These are phyloP conservation scores for Fusarium marasasianum DNA, from an alignment of 2,329 filamentous ascomycete genomes.

Conservation along the genomic window DNA sequence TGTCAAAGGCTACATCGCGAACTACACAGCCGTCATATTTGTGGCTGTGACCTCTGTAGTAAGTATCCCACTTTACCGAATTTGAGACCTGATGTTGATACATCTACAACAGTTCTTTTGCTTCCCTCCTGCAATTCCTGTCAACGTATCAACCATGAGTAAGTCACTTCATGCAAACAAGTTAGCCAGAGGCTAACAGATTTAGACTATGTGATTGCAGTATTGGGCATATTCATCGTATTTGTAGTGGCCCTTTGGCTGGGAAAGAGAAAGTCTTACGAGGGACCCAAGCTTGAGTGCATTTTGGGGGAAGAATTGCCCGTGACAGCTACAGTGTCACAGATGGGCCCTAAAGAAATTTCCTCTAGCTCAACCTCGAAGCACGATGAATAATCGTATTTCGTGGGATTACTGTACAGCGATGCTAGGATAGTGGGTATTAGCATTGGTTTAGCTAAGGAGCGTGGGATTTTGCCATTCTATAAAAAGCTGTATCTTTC, in stretches of 20 bases:
- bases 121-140: conserved; percentile 36
- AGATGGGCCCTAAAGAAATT: neutral
- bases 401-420: neutral
- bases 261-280: conserved; percentile 28
- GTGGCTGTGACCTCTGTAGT: conserved; percentile 52
- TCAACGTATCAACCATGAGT: conserved; percentile 38
- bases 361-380: conserved; percentile 18
- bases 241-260: conserved; percentile 28
- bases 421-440: neutral
- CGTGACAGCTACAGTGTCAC: conserved; percentile 5
- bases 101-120: conserved; percentile 27
- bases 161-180: neutral
- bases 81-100: neutral
- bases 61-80: neutral
- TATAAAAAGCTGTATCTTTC: neutral
- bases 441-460: neutral
- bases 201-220: conserved; percentile 50
- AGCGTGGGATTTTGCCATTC: neutral
- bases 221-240: conserved; percentile 46
- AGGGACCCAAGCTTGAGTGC: conserved; percentile 32
- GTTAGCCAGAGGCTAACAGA: neutral
- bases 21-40: conserved; percentile 47
- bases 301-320: conserved; percentile 33
- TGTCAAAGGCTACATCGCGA: conserved; percentile 43
- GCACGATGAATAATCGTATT: neutral